A percentile compares a stretch with the other conserved stretches of the same genome.
These are phyloP conservation scores for Nakazawaea sp. DNA, from an alignment of 805 yeast genomes.

Conservation along the genomic window DNA sequence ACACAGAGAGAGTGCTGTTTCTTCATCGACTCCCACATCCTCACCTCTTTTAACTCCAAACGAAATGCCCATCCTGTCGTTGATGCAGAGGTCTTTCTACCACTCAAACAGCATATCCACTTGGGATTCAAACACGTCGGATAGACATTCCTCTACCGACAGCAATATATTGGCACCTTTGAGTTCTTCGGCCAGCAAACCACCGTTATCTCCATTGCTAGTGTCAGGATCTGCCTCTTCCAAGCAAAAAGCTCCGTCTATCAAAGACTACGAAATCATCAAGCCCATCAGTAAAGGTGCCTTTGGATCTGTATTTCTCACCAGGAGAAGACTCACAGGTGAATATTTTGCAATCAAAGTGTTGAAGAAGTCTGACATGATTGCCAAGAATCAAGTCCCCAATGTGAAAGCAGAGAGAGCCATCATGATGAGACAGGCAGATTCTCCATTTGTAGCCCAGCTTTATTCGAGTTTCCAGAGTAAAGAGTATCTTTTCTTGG, in stretches of 20 bases:
- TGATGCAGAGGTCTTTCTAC: slow-evolving; percentile 1
- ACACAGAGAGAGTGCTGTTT: slow-evolving; percentile 14
- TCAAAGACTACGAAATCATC: slow-evolving; percentile 81
- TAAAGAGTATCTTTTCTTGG: slow-evolving; percentile 77
- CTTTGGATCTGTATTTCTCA: slow-evolving; percentile 89
- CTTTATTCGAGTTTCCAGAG: slow-evolving; percentile 86
- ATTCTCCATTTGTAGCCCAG: slow-evolving; percentile 89
- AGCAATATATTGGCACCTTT: slow-evolving; percentile 10
- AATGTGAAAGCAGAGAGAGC: slow-evolving; percentile 95
- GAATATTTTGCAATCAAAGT: slow-evolving; percentile 95
- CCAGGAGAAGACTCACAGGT: slow-evolving; percentile 78
- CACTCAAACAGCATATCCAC: slow-evolving; percentile 4
- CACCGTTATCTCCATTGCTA: slow-evolving; percentile 76
- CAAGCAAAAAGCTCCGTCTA: slow-evolving; percentile 57
- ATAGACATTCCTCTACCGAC: slow-evolving; percentile 8
- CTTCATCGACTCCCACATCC: slow-evolving; percentile 38
- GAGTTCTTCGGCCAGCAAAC: slow-evolving; percentile 27
- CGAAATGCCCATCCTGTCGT: slow-evolving; percentile 23
- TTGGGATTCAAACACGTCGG: slow-evolving; percentile 5
- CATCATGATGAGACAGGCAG: slow-evolving; percentile 95
- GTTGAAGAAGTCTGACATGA: slow-evolving; percentile 88
- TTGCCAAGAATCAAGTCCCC: slow-evolving; percentile 92
- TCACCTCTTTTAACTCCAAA: slow-evolving; percentile 51
- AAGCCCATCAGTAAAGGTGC: slow-evolving; percentile 97
- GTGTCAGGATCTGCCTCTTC: slow-evolving; percentile 53